phyloP scores from a whole-genome alignment of 441 rosid species.

The Theobroma grandiflorum region DNA sequence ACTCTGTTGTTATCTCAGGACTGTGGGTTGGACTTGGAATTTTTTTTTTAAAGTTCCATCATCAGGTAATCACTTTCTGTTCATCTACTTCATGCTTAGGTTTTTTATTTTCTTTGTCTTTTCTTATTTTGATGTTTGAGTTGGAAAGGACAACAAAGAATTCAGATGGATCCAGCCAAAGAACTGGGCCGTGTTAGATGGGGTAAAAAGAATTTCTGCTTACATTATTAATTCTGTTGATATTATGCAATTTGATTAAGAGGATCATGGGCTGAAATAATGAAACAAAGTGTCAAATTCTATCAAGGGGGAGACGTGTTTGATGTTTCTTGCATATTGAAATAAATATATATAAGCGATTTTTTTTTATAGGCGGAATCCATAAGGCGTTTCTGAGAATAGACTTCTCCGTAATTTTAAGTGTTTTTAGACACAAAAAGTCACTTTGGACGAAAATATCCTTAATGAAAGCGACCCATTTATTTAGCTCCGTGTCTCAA shows the following conservation, averaged over 20 bases:
- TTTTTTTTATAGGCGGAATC: no score
- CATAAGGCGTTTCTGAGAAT: no score
- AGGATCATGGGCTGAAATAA: background rate
- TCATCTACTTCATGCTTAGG: background rate
- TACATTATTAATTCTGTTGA: background rate
- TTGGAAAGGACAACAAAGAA: background rate
- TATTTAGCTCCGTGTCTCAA: no score
- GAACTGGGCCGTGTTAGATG: background rate
- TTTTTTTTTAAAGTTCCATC: background rate
- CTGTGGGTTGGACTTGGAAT: background rate
- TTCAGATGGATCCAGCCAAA: background rate
- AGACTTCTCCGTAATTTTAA: no score
- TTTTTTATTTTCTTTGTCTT: background rate
- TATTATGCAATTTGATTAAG: background rate
- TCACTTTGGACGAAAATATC: no score
- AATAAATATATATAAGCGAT: no score
- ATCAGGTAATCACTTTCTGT: background rate
- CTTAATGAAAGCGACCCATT: no score
- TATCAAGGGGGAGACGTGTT: background rate
- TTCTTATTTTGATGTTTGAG: background rate
- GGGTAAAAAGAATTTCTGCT: background rate
- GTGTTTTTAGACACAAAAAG: no score
- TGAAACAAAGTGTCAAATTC: background rate
- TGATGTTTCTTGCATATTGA: background rate
- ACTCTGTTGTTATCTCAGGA: background rate